Conservation (phyloP, 257 asterid species). For the Mentha longifolia region DNA sequence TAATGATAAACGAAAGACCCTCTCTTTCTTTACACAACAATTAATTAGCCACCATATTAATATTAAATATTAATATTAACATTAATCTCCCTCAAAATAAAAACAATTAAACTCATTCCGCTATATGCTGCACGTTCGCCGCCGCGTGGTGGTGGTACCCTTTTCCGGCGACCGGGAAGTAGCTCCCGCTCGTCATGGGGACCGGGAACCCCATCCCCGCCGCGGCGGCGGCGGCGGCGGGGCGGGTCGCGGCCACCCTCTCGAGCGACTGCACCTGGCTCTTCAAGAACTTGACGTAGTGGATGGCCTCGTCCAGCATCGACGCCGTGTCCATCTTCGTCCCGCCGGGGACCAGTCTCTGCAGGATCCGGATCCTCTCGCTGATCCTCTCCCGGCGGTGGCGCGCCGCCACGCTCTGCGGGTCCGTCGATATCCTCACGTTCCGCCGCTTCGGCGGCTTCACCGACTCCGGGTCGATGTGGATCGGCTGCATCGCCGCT, state of each 20-base stretch:
- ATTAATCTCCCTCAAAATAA: constrained; percentile 4
- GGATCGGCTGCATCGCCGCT: constrained; percentile 95
- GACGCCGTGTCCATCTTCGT: constrained; percentile 98
- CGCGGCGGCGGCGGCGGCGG: constrained; percentile 33
- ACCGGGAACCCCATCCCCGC: constrained; percentile 77
- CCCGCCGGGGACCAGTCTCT: constrained; percentile 93
- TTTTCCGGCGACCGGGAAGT: constrained; percentile 54
- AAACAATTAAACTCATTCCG: constrained; percentile 11
- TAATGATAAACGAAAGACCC: constrained; percentile 18
- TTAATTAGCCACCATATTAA: constrained; percentile 31
- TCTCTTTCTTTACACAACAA: constrained; percentile 48
- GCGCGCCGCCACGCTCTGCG: constrained; percentile 93
- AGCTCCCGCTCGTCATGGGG: constrained; percentile 77
- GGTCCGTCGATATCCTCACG: constrained; percentile 87
- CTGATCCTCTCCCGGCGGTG: constrained; percentile 91
- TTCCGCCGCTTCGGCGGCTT: constrained; percentile 87
- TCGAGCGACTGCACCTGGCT: constrained; percentile 82
- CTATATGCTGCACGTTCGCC: constrained; percentile 33
- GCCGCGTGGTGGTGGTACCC: constrained; percentile 42
- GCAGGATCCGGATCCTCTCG: constrained; percentile 80
- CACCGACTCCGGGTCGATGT: constrained; percentile 92
- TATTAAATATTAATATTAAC: constrained; percentile 2
- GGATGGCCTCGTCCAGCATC: constrained; percentile 93
- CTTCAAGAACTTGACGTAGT: constrained; percentile 82
- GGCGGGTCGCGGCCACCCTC: constrained; percentile 61